Base-by-base conservation (phyloP, 2,329 filamentous ascomycete species). In the Neofusicoccum ribis region DNA sequence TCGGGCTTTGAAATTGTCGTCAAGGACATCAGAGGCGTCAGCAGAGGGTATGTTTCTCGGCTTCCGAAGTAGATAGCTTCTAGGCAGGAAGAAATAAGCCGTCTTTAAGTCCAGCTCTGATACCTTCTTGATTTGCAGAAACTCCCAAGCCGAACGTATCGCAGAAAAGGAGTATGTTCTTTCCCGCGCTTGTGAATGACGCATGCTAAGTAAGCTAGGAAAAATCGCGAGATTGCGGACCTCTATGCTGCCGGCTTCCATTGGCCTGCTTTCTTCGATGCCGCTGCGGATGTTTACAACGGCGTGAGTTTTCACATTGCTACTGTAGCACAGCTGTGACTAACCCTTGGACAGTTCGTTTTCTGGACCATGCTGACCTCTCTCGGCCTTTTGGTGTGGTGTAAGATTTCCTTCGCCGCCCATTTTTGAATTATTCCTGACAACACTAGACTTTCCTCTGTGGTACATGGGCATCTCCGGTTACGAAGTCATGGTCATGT, bases 381-480 rank as follows among this genome's bases (percentile, higher is more conserved):
- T 67, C 83, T 99, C 61, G 93, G 92, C 31, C 83, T 99, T 50
- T 84, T 91, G 47, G 90, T 99, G 50, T 99, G 95, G 95, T 99
- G 90, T 92, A 87, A 85, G 90, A 15, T 14, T 9, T 12, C 9
- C 23, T 17, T 11, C 14, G 20, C 14, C n/a, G 17, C 20, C 15
- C 44, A 6, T 31, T 15, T 9, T 4, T n/a, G 20, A 11, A 9
- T 17, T 37, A 20, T n/a, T 15, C 8, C 47, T 63, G 36, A 72
- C 74, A 56, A 15, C 41, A 2, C 2, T 68, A 92, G 90, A 96
- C 78, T 99, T 99, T 76, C 95, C 95, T 14, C 86, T 99, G 11
- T 99, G 95, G 95, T 88, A 97, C 77, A 99, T 99, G 95, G 95
- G 95, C 34, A 96, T 99, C 67, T 98, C 94, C 3, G 95, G 95